Evolutionary conservation across 352 stramenopile species (phyloP).

Genomic region (Globisporangium sylvaticum): DNA sequence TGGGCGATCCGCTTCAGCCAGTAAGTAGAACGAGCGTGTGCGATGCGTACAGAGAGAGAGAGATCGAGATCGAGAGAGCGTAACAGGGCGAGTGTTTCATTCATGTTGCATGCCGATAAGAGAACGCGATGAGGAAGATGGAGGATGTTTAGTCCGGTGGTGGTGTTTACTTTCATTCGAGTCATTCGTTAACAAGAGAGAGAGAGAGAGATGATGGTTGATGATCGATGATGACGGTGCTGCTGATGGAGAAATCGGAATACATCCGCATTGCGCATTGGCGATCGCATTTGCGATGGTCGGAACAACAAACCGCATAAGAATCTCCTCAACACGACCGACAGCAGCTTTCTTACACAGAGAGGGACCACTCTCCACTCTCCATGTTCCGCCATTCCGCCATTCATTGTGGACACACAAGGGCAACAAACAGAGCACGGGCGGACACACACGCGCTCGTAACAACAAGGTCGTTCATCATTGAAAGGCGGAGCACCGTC

Average conservation of each 20-base stretch:
- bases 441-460: not conserved
- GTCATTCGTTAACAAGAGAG: not conserved
- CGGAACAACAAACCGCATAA: not conserved
- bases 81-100: not conserved
- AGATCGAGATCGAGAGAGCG: not conserved
- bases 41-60: conserved; percentile 1
- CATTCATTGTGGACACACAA: not conserved
- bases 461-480: not conserved
- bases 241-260: not conserved
- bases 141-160: not conserved
- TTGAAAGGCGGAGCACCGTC: not conserved
- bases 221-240: not conserved
- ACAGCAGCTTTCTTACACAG: not conserved
- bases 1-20: conserved; percentile 68
- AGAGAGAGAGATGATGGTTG: not conserved
- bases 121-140: not conserved
- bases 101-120: not conserved
- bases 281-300: not conserved
- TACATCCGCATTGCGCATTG: not conserved
- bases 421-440: not conserved
- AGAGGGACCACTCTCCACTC: not conserved
- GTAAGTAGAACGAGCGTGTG: not conserved
- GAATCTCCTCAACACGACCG: not conserved
- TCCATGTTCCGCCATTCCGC: not conserved
- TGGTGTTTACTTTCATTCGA: not conserved